phyloP scores from a whole-genome alignment of 805 yeast genomes.

The Ogataea methanolica region DNA sequence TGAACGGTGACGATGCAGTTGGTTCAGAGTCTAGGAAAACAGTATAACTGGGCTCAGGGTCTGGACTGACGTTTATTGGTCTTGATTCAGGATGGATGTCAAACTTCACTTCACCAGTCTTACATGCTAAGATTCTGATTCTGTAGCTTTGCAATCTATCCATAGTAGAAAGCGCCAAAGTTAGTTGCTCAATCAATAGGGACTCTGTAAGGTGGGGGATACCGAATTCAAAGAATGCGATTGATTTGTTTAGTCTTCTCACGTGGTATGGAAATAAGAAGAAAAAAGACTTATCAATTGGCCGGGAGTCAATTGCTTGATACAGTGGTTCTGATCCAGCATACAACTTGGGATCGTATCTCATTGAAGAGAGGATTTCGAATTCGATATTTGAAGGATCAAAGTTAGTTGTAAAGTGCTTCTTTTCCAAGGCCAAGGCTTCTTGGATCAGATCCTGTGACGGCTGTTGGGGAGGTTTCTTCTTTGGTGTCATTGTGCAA shows the following conservation, averaged over 20 bases:
- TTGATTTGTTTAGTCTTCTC: conserved; percentile 50
- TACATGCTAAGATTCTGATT: conserved; percentile 41
- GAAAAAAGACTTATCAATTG: conserved; percentile 36
- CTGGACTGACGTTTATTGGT: conserved; percentile 3
- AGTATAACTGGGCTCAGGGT: conserved; percentile 39
- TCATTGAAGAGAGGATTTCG: conserved; percentile 61
- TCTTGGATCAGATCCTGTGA: too few relatives aligned
- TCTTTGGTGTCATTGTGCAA: too few relatives aligned
- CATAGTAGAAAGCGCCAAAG: conserved; percentile 29
- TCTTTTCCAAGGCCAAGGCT: too few relatives aligned
- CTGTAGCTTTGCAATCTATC: conserved; percentile 37
- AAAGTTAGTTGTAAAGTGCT: conserved; percentile 11
- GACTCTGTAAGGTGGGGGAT: conserved; percentile 32
- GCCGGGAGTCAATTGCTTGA: conserved; percentile 22
- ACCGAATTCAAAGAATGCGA: conserved; percentile 49
- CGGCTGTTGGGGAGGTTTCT: too few relatives aligned
- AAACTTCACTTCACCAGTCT: conserved; percentile 26
- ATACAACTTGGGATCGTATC: conserved; percentile 67
- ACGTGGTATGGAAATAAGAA: conserved; percentile 63
- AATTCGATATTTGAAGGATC: conserved; percentile 30
- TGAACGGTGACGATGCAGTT: conserved; percentile 61
- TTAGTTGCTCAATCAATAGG: conserved; percentile 38
- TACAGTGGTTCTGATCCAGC: conserved; percentile 17
- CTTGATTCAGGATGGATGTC: conserved; percentile 22
- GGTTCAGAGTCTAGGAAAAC: conserved; percentile 57